These are phyloP conservation scores for Acer campestre DNA, from an alignment of 345 rosid species.

Conservation along the genomic window DNA sequence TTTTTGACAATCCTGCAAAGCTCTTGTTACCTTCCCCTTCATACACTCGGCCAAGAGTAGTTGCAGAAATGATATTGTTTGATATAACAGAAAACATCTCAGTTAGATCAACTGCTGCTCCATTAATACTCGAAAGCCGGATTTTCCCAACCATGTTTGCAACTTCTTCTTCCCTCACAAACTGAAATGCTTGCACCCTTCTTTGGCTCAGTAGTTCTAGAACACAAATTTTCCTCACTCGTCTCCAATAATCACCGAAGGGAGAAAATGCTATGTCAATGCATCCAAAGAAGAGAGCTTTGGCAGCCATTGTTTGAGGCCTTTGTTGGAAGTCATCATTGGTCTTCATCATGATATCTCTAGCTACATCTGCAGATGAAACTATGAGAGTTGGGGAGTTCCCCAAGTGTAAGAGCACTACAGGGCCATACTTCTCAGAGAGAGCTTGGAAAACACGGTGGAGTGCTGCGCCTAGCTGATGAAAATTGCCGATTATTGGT, in stretches of 20 bases:
- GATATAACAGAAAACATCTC: constrained; percentile 14
- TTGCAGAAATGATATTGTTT: constrained; percentile 12
- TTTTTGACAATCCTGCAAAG: constrained; percentile 13
- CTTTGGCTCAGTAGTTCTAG: neutral
- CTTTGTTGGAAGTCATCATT: constrained; percentile 25
- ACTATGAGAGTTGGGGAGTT: constrained; percentile 19
- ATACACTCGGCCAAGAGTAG: constrained; percentile 16
- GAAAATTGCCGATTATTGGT: constrained; percentile 33
- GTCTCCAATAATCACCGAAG: neutral
- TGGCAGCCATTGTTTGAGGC: constrained; percentile 1
- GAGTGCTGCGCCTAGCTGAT: constrained; percentile 17
- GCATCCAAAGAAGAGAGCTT: neutral
- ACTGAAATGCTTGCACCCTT: constrained; percentile 25
- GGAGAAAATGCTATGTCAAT: neutral
- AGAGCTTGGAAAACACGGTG: constrained; percentile 24
- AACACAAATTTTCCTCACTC: neutral
- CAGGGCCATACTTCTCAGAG: constrained; percentile 22
- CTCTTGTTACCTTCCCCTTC: neutral
- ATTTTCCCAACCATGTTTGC: constrained; percentile 15
- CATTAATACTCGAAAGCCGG: neutral
- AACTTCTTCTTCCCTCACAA: constrained; percentile 33
- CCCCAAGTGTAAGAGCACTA: constrained; percentile 21
- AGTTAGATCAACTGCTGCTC: constrained; percentile 16
- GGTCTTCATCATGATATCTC: constrained; percentile 23
- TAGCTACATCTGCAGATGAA: constrained; percentile 28